A percentile compares a stretch with the other conserved stretches of the same genome.
phyloP scores from a whole-genome alignment of 805 yeast species.

The Cephaloascus albidus region DNA sequence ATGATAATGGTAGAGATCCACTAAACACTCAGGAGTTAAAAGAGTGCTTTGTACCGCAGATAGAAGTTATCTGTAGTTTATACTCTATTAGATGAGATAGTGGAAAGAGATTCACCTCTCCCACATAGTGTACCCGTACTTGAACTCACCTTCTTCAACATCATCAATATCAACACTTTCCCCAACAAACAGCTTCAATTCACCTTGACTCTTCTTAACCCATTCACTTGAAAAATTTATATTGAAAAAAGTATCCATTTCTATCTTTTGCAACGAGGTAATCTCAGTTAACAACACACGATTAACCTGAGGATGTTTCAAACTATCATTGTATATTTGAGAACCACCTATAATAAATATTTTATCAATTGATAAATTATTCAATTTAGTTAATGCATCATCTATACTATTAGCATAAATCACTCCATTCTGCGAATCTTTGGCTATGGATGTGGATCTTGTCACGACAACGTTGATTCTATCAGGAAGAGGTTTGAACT shows the following conservation, averaged over 20 bases:
- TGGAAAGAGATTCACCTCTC: too few species aligned
- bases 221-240: too few species aligned
- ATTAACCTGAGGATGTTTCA: slow-evolving; percentile 33
- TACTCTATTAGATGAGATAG: too few species aligned
- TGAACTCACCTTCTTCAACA: slow-evolving; percentile 28
- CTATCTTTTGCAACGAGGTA: slow-evolving; percentile 22
- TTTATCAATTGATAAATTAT: slow-evolving; percentile 30
- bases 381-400: slow-evolving; percentile 18
- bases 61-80: too few species aligned
- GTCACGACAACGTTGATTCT: slow-evolving; percentile 74
- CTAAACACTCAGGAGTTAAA: too few species aligned
- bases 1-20: too few species aligned
- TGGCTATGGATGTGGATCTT: slow-evolving; percentile 20
- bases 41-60: too few species aligned
- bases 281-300: slow-evolving; percentile 68
- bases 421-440: slow-evolving; percentile 13
- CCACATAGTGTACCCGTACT: slow-evolving; percentile 58
- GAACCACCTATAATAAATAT: slow-evolving; percentile 91
- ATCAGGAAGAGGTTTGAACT: slow-evolving; percentile 73
- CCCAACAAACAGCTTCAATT: too few species aligned
- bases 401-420: slow-evolving; percentile 19
- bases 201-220: too few species aligned
- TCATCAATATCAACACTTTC: too few species aligned
- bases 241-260: slow-evolving; percentile 70
- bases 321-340: slow-evolving; percentile 60